Evolutionary conservation across 495 filamentous ascomycete genomes (phyloP).

Genomic region (Daldinia grandis): DNA sequence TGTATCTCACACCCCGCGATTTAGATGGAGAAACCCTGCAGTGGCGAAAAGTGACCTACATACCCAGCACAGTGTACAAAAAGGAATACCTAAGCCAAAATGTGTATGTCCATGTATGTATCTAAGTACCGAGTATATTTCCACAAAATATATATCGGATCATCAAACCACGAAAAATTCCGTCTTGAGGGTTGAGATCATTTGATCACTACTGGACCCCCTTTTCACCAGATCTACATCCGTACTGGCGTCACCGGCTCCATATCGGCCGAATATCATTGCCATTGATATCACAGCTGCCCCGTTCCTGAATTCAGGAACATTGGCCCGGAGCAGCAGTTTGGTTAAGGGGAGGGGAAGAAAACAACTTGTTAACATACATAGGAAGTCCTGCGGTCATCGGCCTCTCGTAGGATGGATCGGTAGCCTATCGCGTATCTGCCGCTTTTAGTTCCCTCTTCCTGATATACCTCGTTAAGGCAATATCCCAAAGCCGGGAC

Average conservation of each 20-base stretch:
- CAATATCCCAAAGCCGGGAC: not conserved
- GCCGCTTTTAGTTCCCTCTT: constrained; percentile 4
- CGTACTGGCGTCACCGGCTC: constrained; percentile 36
- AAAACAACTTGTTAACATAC: not conserved
- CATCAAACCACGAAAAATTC: constrained; percentile 29
- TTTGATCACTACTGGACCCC: constrained; percentile 18
- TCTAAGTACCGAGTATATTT: constrained; percentile 2
- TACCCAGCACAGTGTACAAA: not conserved
- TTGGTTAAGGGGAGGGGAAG: constrained; percentile 12
- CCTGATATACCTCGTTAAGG: not conserved
- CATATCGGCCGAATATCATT: constrained; percentile 30
- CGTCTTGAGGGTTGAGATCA: constrained; percentile 23
- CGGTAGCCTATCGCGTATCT: constrained; percentile 23
- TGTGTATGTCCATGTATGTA: not conserved
- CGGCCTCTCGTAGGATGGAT: constrained; percentile 30
- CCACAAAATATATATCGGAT: constrained; percentile 29
- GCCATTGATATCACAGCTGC: constrained; percentile 20
- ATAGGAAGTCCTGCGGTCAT: constrained; percentile 1
- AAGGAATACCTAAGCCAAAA: not conserved
- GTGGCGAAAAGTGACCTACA: not conserved
- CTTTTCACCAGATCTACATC: constrained; percentile 34
- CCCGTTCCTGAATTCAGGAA: constrained; percentile 20
- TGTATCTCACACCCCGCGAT: constrained; percentile 15
- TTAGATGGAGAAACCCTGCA: constrained; percentile 28
- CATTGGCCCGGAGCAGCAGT: constrained; percentile 17